phyloP scores from a whole-genome alignment of 2,329 filamentous ascomycete genomes.

The Aureobasidium lini region DNA sequence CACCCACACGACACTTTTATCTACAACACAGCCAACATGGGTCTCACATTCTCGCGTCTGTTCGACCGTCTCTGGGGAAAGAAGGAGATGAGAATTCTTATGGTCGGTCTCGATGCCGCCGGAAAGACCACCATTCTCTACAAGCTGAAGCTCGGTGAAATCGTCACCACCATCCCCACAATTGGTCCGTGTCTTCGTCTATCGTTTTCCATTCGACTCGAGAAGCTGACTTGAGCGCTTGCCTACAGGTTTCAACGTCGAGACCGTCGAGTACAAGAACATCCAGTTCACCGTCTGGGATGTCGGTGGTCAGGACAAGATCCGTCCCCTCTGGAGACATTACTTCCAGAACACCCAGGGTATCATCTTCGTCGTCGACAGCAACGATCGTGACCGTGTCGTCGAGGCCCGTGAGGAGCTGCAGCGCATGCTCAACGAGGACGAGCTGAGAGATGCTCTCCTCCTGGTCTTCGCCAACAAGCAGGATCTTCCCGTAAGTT shows the following conservation, averaged over 20 bases:
- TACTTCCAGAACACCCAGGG: slow-evolving; percentile 96
- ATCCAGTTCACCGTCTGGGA: slow-evolving; percentile 99
- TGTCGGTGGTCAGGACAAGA: slow-evolving; percentile 98
- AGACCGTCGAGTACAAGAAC: slow-evolving; percentile 98
- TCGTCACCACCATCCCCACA: slow-evolving; percentile 95
- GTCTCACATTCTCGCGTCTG: slow-evolving; percentile 87
- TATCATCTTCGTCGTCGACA: slow-evolving; percentile 97
- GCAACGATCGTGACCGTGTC: slow-evolving; percentile 82
- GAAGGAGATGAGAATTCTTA: slow-evolving; percentile 97
- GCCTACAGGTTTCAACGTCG: slow-evolving; percentile 77
- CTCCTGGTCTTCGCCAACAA: slow-evolving; percentile 98
- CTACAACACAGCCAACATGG: slow-evolving; percentile 63
- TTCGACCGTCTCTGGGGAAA: slow-evolving; percentile 99
- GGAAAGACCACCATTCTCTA: slow-evolving; percentile 99
- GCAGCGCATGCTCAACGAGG: slow-evolving; percentile 94
- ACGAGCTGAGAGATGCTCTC: slow-evolving; percentile 94
- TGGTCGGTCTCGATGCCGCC: slow-evolving; percentile 95
- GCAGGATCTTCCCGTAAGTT: slow-evolving; percentile 83
- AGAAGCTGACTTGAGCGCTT: slow-evolving; percentile 1
- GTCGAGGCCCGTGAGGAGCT: slow-evolving; percentile 90
- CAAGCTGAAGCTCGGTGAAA: slow-evolving; percentile 97
- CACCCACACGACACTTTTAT: slow-evolving; percentile 28
- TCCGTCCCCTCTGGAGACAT: slow-evolving; percentile 92
- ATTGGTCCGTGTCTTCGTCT: slow-evolving; percentile 50
- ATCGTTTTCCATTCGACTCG: neutral